Conservation (phyloP, 2,329 filamentous ascomycete genomes). For the Colletotrichum agaves region DNA sequence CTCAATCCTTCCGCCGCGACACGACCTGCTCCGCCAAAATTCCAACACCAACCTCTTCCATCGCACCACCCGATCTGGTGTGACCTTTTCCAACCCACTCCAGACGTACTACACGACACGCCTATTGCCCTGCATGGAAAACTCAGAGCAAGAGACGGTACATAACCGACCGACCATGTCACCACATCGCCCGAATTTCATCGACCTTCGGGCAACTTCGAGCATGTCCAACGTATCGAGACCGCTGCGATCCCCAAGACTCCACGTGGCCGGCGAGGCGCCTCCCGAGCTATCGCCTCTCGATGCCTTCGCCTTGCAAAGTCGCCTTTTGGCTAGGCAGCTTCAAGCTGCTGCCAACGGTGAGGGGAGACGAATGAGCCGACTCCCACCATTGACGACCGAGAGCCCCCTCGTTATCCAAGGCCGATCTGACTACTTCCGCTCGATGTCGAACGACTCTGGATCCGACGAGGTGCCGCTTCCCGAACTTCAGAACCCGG, state of each 20-base stretch:
- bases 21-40: conserved; percentile 34
- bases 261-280: conserved; percentile 81
- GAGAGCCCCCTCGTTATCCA: conserved; percentile 82
- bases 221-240: conserved; percentile 57
- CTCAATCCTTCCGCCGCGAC: conserved; percentile 38
- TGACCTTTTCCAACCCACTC: conserved; percentile 9
- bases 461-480: conserved; percentile 55
- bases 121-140: conserved; percentile 29
- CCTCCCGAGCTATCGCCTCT: conserved; percentile 93
- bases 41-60: conserved; percentile 35
- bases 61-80: conserved; percentile 11
- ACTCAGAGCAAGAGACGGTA: conserved; percentile 12
- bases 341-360: conserved; percentile 80
- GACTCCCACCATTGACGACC: conserved; percentile 84
- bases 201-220: conserved; percentile 69
- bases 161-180: conserved; percentile 50
- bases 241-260: conserved; percentile 76
- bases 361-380: conserved; percentile 82
- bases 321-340: conserved; percentile 85
- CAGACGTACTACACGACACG: not conserved
- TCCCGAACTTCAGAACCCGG: conserved; percentile 44
- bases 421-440: conserved; percentile 83
- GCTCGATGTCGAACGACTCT: conserved; percentile 75
- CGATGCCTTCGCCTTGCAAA: conserved; percentile 94
- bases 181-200: conserved; percentile 66